Conservation (phyloP, 108 stramenopile species). For the Skeletonema costatum region DNA sequence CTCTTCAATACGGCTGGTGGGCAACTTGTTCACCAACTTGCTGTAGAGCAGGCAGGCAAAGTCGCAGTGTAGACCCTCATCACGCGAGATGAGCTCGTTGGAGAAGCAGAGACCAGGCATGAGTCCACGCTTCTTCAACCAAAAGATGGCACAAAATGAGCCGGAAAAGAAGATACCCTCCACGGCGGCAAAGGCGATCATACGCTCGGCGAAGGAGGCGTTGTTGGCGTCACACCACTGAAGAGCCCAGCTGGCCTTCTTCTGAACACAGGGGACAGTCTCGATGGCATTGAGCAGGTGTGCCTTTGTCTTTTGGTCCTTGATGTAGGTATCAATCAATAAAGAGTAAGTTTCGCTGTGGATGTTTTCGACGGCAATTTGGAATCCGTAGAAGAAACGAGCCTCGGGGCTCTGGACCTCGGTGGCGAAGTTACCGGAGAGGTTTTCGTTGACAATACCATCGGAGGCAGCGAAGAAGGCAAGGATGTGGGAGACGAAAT, state of each 20-base stretch:
- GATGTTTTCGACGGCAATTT: conserved; percentile 99
- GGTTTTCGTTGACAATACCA: conserved; percentile 99
- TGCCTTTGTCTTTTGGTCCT: conserved; percentile 79
- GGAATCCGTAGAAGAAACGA: conserved; percentile 99
- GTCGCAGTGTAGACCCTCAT: conserved; percentile 97
- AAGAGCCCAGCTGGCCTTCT: conserved; percentile 99
- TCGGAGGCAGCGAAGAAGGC: conserved; percentile 99
- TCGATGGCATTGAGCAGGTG: conserved; percentile 91
- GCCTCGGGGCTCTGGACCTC: conserved; percentile 97
- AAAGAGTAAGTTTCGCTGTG: conserved; percentile 98
- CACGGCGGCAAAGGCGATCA: conserved; percentile 99
- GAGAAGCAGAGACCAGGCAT: conserved; percentile 99
- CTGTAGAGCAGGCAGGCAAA: conserved; percentile 95
- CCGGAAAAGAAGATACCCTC: conserved; percentile 99
- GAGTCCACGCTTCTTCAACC: conserved; percentile 99
- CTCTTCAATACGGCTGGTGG: conserved; percentile 74
- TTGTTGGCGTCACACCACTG: conserved; percentile 92
- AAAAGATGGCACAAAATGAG: conserved; percentile 99
- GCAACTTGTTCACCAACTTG: conserved; percentile 86
- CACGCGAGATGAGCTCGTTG: conserved; percentile 98
- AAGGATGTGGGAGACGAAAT: conserved; percentile 97
- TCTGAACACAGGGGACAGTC: conserved; percentile 93
- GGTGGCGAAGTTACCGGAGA: conserved; percentile 96
- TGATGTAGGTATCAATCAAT: conserved; percentile 99
- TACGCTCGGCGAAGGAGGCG: conserved; percentile 96